Percentiles rank a stretch among this genome's conserved stretches.
Conservation (phyloP, 148 eudicot genomes). For the Rhododendron mucronatum region DNA sequence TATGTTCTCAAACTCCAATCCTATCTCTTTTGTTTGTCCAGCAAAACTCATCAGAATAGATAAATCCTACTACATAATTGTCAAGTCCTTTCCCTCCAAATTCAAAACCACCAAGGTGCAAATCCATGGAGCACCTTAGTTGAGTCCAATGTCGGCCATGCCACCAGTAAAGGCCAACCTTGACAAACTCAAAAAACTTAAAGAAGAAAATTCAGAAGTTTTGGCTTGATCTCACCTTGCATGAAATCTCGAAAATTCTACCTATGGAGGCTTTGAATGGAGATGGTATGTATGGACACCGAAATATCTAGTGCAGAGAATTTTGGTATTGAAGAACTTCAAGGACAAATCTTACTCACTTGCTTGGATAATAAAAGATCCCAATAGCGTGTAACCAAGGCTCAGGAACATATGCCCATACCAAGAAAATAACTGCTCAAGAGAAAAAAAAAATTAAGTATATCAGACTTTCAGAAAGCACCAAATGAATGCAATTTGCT, state of each 20-base stretch:
- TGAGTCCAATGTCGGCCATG: not conserved
- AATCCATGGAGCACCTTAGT: not conserved
- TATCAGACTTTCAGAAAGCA: not conserved
- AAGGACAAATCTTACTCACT: constrained; percentile 32
- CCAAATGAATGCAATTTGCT: not conserved
- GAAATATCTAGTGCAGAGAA: not conserved
- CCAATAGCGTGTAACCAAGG: constrained; percentile 75
- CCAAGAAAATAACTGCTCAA: constrained; percentile 58
- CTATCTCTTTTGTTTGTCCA: not conserved
- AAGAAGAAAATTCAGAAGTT: not conserved
- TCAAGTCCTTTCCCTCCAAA: not conserved
- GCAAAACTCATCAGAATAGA: not conserved
- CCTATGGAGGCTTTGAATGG: not conserved
- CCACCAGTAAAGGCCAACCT: not conserved
- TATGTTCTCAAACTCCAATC: not conserved
- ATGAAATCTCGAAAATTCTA: not conserved
- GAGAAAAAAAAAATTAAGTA: constrained; percentile 11
- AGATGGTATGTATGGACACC: not conserved
- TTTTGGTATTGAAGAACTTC: not conserved
- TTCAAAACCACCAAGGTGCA: not conserved
- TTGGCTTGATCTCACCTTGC: not conserved
- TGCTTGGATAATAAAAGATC: constrained; percentile 81
- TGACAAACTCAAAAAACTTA: not conserved
- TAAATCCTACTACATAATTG: not conserved
- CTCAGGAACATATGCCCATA: constrained; percentile 91